phyloP scores from a whole-genome alignment of 352 stramenopile species.

The Pythium coloratum region DNA sequence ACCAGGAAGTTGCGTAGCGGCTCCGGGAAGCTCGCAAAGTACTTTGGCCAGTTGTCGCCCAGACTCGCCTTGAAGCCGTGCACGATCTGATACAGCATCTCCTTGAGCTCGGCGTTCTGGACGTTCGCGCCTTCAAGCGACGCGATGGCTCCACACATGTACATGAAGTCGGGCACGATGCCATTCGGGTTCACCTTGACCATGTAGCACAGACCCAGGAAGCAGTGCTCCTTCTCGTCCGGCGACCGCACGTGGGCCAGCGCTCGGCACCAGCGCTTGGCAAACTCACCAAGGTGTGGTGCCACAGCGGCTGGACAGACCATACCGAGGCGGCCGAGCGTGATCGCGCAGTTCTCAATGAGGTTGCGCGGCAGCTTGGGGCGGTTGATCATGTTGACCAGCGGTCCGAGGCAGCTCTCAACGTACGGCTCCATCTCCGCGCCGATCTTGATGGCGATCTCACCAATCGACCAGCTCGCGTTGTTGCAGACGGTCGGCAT shows the following conservation, averaged over 20 bases:
- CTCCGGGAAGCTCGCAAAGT: constrained; percentile 84
- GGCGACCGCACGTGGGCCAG: constrained; percentile 81
- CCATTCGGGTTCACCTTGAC: constrained; percentile 89
- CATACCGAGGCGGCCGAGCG: constrained; percentile 85
- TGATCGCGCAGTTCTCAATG: constrained; percentile 90
- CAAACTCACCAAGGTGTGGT: constrained; percentile 83
- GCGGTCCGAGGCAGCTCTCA: constrained; percentile 55
- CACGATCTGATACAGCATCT: constrained; percentile 88
- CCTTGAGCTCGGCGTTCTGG: constrained; percentile 73
- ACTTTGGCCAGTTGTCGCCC: constrained; percentile 84
- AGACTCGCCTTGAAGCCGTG: constrained; percentile 88
- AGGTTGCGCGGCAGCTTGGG: constrained; percentile 86
- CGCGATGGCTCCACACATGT: constrained; percentile 87
- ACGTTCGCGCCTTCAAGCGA: constrained; percentile 83
- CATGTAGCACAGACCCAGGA: constrained; percentile 90
- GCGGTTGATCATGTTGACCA: constrained; percentile 88
- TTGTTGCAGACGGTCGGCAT: constrained; percentile 92
- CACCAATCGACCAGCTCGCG: constrained; percentile 89
- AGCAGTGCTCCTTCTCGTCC: constrained; percentile 90
- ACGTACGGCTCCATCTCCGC: constrained; percentile 87
- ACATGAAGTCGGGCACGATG: constrained; percentile 89
- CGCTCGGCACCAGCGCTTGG: constrained; percentile 86
- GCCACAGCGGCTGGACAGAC: constrained; percentile 83
- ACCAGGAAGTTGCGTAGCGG: constrained; percentile 78
- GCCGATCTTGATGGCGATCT: constrained; percentile 86